Conservation (phyloP, 2,329 filamentous ascomycete species). For the Xylariaceae sp. region DNA sequence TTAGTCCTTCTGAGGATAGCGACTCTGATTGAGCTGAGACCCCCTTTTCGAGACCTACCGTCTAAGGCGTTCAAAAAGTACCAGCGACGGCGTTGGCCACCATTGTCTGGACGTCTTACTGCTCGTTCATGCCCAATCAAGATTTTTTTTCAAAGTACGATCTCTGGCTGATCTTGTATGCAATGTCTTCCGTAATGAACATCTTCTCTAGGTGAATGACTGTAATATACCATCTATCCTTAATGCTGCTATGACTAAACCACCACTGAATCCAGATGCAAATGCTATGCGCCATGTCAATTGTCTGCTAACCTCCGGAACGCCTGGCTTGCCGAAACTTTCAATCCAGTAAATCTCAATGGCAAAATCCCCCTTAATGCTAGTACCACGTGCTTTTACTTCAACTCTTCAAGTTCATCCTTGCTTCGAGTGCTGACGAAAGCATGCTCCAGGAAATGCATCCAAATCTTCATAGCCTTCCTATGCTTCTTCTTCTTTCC, state of each 20-base stretch:
- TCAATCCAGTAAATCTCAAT: not conserved
- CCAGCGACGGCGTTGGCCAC: no score
- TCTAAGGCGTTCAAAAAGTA: no score
- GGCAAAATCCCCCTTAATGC: not conserved
- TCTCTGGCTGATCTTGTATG: no score
- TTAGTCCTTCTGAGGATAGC: constrained; percentile 37
- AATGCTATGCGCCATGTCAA: constrained; percentile 4
- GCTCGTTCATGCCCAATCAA: no score
- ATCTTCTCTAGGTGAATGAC: not conserved
- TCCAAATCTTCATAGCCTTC: constrained; percentile 67
- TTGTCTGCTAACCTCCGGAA: constrained; percentile 3
- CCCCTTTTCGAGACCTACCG: no score
- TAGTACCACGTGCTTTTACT: constrained; percentile 1
- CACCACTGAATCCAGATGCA: not conserved
- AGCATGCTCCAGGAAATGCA: constrained; percentile 71
- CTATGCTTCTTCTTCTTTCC: constrained; percentile 44
- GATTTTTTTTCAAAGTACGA: no score
- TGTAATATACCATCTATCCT: no score
- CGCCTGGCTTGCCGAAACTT: constrained; percentile 12
- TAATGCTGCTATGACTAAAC: no score
- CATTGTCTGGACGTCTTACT: no score
- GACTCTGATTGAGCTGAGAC: constrained; percentile 27
- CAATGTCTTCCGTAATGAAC: not conserved
- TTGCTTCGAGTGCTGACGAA: constrained; percentile 71
- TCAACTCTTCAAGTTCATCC: constrained; percentile 56